Base-by-base conservation (phyloP, 129 eudicot genomes). In the Chrysanthemum lavandulifolium region DNA sequence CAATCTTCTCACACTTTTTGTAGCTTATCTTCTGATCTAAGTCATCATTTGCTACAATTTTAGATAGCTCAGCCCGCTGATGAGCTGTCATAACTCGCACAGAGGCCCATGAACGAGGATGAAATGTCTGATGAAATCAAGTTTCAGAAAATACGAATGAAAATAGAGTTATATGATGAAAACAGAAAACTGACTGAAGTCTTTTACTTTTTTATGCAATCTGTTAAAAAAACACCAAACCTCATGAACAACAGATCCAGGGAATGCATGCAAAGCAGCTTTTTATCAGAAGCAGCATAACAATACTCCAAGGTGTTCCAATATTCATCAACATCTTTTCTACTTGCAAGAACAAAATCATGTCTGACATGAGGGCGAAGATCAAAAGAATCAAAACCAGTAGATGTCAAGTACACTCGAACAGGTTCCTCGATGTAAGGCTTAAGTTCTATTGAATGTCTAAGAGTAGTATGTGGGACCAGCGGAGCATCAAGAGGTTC, bases 361-460 rank as follows among this genome's bases (percentile, higher is more conserved):
- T 90, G 96, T 82, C 98, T 93, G 51, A 82, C 69, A 54, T 90
- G 95, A 64, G 97, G 98, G n/a, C 97, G 90, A 64, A 87, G 86
- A 84, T 93, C 98, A 56, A 77, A 77, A 14, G 83, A 82, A 69
- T 49, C 33, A 64, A 68, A 72, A 72, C 80, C 63, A 49, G 84
- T 67, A 56, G 89, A 72, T 23, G 86, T 82, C 51, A 71, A 66
- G 52, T 75, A 74, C 49, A 65, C 52, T 23, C 78, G 73, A 19
- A 76, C 89, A 21, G 98, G 98, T 79, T 93, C 98, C 80, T 93
- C 98, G 15, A 93, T 84, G 81, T 93, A 93, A 36, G 98, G 98
- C 73, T 87, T 93, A 55, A 93, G 88, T 84, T 93, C 98, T 78
- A 93, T 74, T 45, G 97, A 84, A 84, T 89, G 80, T 25, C 81